Base-by-base conservation (phyloP, 352 stramenopile genomes). In the Aphanomyces cochlioides region DNA sequence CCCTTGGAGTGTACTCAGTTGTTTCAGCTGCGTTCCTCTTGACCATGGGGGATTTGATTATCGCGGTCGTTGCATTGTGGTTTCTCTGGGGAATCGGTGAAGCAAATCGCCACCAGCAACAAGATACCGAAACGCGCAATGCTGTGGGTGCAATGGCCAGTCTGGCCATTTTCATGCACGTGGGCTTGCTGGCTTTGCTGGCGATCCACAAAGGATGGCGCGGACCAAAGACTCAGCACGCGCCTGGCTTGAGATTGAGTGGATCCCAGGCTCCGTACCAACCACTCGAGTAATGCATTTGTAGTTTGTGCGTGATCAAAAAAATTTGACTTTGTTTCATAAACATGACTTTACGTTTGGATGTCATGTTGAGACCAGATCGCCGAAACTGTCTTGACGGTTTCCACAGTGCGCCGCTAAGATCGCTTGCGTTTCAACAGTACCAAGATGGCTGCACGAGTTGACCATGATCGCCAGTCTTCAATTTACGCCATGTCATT, bases 171-270 rank as follows among this genome's bases (percentile, higher is more conserved):
- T 61, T 61, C 3, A 37, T 61, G 5, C n/a, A 45, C 28, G 3
- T 28, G 17, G 54, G 54, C 12, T 41, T 61, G n/a, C 15, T 61
- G 19, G 39, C 28, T 17, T 39, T 61, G 10, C 43, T 61, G 54
- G 54, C 43, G 54, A 28, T 61, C 12, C 54, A 61, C 54, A 61
- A 61, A 37, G 54, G 3, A 37, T 61, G 54, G 54, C 54, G 54
- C 13, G 54, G 54, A 7, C 54, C 54, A 6, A 61, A 61, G 37
- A 37, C 19, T n/a, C 15, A 1, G 6, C 15, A 12, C 12, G 54
- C 54, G 17, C 54, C 54, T 8, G 5, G 39, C 7, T 61, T 61
- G 19, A 61, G 15, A 19, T 37, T 61, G 15, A 19, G 54, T 61
- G 54, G 54, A 41, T 12, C 19, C 28, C 36, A 19, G 19, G 50